Evolutionary conservation across 2,329 filamentous ascomycete genomes (phyloP), one percentile per base, ranked within the genome.

Genomic region (Helicocarpus griseus): DNA sequence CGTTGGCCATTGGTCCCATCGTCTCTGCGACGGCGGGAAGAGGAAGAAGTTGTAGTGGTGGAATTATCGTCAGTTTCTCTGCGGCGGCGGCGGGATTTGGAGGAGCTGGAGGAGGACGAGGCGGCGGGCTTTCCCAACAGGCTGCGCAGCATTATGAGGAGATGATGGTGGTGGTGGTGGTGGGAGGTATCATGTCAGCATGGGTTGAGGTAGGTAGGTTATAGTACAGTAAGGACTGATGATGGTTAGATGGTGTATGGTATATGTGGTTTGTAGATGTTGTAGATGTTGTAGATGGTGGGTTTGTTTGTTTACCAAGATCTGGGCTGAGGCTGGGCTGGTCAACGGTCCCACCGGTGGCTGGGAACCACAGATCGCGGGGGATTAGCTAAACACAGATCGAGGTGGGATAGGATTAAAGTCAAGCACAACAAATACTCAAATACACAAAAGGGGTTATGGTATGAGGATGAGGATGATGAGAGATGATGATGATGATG

Each of bases 1-100:
- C 48, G 47, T 35, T 60, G 62, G 40, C 54, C 49, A 57, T 64
- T 67, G 33, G n/a, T n/a, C n/a, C n/a, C n/a, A n/a, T 62, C 64
- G 47, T 64, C 44, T 44, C 58, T 24, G 38, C 38, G 53, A 26
- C 49, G 45, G 29, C 45, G 43, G 43, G 17, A 14, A 14, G 9
- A 22, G 28, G 43, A 50, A 49, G 56, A 54, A 28, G 50, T 45
- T 35, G 55, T 54, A 39, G 51, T 26, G 36, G 52, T 46, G 28
- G 57, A 51, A 45, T 46, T 49, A 41, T 58, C 51, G 38, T 49
- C 51, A 46, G 52, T 43, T 31, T 50, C 41, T 21, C 13, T 39
- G 17, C 29, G 64, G 65, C 49, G 48, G 41, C 50, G 64, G 62
- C 48, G 48, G 40, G 56, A 56, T 41, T 47, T 55, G 51, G 56